Conservation (phyloP, 106 monocot genomes). For the Chionographis japonica region DNA sequence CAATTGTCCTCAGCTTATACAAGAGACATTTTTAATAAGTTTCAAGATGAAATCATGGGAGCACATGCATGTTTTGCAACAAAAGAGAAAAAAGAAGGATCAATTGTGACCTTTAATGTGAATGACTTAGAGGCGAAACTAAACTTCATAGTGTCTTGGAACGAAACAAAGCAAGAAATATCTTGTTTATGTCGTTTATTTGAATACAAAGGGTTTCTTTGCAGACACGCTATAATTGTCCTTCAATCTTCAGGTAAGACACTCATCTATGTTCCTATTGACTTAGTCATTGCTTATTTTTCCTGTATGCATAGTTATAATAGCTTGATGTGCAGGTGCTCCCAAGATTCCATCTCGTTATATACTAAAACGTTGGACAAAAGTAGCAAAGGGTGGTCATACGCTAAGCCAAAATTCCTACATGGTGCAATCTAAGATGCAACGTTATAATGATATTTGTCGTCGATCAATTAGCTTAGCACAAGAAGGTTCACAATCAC, state of each 20-base stretch:
- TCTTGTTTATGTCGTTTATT: background rate
- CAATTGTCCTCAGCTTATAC: conserved; percentile 1
- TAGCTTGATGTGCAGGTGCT: background rate
- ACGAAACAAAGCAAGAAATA: background rate
- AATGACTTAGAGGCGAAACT: background rate
- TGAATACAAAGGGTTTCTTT: background rate
- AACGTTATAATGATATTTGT: conserved; percentile 1
- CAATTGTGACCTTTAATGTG: background rate
- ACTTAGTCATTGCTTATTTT: background rate
- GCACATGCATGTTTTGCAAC: background rate
- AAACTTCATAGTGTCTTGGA: background rate
- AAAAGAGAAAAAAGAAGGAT: background rate
- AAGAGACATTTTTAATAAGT: background rate
- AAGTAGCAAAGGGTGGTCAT: background rate
- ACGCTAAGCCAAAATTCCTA: background rate
- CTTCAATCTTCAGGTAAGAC: background rate
- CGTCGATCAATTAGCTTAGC: background rate
- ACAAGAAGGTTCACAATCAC: background rate
- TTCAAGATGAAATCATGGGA: conserved; percentile 2
- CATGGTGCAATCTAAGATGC: background rate
- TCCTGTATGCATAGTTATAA: background rate
- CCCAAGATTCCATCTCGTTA: background rate
- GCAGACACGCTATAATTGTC: background rate
- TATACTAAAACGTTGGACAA: background rate
- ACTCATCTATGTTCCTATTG: too few species aligned